A percentile compares a stretch with the other conserved stretches of the same genome.
Conservation (phyloP, 129 eudicot species). For the Flaveria ramosissima region DNA sequence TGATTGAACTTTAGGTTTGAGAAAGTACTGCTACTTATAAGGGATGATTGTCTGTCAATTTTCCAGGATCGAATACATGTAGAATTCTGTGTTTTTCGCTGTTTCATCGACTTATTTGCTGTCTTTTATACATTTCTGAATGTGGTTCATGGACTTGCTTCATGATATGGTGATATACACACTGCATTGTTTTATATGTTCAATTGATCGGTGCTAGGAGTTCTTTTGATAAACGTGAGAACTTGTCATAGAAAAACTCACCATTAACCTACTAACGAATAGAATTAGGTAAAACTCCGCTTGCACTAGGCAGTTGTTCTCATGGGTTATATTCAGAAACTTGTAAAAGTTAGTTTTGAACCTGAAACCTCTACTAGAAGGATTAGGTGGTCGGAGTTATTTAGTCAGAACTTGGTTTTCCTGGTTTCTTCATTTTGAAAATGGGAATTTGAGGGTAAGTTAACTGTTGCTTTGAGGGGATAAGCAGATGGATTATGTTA, state of each 20-base stretch:
- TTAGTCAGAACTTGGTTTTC: background rate
- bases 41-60: constrained; percentile 5
- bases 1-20: constrained; percentile 32
- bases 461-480: background rate
- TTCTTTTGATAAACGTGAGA: background rate
- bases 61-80: constrained; percentile 13
- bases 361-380: background rate
- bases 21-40: constrained; percentile 20
- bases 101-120: background rate
- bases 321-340: background rate
- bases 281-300: background rate
- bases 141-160: background rate
- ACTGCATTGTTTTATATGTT: background rate
- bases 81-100: constrained; percentile 23
- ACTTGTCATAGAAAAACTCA: background rate
- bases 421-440: background rate
- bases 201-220: background rate
- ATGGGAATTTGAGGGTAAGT: background rate
- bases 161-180: background rate
- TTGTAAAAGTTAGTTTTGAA: background rate
- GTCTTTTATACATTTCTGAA: background rate
- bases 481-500: background rate
- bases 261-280: background rate
- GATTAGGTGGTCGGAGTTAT: background rate
- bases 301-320: background rate